phyloP scores from a whole-genome alignment of 495 filamentous ascomycete genomes.

The Aspergillus biplanus region DNA sequence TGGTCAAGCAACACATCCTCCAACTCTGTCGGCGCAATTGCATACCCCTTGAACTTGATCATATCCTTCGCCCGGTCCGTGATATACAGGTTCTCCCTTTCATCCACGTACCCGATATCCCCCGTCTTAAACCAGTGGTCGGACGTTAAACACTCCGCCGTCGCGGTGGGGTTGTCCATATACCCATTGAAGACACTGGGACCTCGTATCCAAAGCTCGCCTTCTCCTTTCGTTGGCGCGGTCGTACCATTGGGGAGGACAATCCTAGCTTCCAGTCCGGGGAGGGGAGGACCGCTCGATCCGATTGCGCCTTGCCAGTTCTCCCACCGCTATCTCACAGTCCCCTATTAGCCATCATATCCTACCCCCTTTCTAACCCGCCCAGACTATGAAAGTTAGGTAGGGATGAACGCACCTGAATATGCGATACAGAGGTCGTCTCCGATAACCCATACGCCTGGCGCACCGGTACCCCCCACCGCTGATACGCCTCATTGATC shows the following conservation, averaged over 20 bases:
- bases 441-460: conserved; percentile 82
- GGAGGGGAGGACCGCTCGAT: conserved; percentile 32
- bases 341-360: not conserved
- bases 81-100: conserved; percentile 35
- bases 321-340: conserved; percentile 12
- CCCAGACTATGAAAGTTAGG: no score
- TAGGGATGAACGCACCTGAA: conserved; percentile 41
- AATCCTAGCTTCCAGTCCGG: conserved; percentile 11
- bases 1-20: conserved; percentile 33
- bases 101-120: conserved; percentile 55
- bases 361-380: no score
- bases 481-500: conserved; percentile 67
- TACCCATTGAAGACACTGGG: conserved; percentile 70
- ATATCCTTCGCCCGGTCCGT: conserved; percentile 43
- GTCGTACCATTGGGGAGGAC: not conserved
- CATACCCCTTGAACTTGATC: conserved; percentile 45
- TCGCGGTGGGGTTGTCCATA: conserved; percentile 36
- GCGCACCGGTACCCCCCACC: conserved; percentile 67
- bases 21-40: conserved; percentile 37
- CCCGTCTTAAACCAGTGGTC: conserved; percentile 58
- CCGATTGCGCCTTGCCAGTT: conserved; percentile 5
- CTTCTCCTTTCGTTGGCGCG: conserved; percentile 1
- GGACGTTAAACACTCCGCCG: conserved; percentile 41
- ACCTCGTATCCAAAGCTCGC: conserved; percentile 57
- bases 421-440: conserved; percentile 53